Conservation (phyloP, 345 rosid genomes). For the Syzygium aromaticum region DNA sequence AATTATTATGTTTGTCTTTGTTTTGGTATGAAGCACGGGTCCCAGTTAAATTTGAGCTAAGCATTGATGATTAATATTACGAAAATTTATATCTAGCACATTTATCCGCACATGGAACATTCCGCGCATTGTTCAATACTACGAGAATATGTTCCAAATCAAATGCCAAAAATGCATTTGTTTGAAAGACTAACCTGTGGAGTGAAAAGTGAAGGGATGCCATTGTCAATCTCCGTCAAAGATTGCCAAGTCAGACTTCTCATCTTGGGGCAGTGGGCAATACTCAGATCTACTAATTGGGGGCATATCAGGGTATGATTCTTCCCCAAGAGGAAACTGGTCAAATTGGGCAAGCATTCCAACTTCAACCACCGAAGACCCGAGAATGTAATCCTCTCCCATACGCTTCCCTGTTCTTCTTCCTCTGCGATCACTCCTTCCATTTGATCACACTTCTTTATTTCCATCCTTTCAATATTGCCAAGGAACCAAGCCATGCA, state of each 20-base stretch:
- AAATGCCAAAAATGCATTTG: neutral
- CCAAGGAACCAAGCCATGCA: rapidly evolving
- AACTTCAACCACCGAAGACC: rapidly evolving
- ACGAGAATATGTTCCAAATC: too few species aligned
- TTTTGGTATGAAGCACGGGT: too few species aligned
- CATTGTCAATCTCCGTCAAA: neutral
- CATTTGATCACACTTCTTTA: neutral
- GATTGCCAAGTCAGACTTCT: neutral
- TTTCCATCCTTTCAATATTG: rapidly evolving
- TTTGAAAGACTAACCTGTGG: neutral
- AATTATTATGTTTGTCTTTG: too few species aligned
- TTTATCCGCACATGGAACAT: too few species aligned
- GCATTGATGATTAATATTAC: too few species aligned
- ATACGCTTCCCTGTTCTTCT: rapidly evolving
- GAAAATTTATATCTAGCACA: too few species aligned
- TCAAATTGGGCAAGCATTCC: neutral
- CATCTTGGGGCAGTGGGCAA: neutral
- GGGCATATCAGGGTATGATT: neutral
- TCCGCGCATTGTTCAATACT: too few species aligned
- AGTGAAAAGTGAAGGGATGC: neutral
- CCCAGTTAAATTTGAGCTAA: too few species aligned
- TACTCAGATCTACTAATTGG: rapidly evolving
- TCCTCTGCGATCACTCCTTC: neutral
- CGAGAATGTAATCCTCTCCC: neutral
- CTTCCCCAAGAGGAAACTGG: rapidly evolving